Conservation (phyloP, 495 filamentous ascomycete genomes). For the Penicillium robsamsonii region DNA sequence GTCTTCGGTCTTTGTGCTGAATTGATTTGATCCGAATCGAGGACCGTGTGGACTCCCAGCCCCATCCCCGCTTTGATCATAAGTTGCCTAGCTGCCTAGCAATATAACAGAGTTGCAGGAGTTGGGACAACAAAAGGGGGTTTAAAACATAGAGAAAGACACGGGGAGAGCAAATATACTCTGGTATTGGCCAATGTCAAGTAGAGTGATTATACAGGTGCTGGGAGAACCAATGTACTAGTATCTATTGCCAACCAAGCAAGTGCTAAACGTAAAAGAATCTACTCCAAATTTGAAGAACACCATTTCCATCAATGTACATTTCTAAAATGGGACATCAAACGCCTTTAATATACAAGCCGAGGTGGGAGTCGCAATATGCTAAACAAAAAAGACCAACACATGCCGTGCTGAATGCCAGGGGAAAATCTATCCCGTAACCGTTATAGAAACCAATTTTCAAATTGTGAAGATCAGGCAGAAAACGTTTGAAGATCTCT, state of each 20-base stretch:
- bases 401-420: constrained; percentile 15
- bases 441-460: constrained; percentile 19
- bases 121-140: background rate
- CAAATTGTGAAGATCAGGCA: background rate
- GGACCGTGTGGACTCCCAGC: background rate
- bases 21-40: constrained; percentile 17
- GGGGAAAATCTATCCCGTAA: constrained; percentile 20
- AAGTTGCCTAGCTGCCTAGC: background rate
- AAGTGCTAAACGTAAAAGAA: constrained; percentile 2
- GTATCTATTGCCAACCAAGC: constrained; percentile 9
- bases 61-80: background rate
- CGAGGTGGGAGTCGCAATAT: constrained; percentile 27
- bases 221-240: constrained; percentile 10
- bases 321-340: constrained; percentile 12
- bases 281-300: constrained; percentile 4
- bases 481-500: background rate
- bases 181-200: constrained; percentile 3
- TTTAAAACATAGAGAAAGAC: constrained; percentile 8
- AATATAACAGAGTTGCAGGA: background rate
- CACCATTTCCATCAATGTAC: constrained; percentile 18
- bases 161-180: constrained; percentile 4
- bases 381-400: constrained; percentile 21
- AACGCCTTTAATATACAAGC: constrained; percentile 35
- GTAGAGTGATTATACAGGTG: background rate
- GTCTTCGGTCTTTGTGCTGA: constrained; percentile 55